These are phyloP conservation scores for Lepidium campestre DNA, from an alignment of 441 rosid species.

Conservation along the genomic window DNA sequence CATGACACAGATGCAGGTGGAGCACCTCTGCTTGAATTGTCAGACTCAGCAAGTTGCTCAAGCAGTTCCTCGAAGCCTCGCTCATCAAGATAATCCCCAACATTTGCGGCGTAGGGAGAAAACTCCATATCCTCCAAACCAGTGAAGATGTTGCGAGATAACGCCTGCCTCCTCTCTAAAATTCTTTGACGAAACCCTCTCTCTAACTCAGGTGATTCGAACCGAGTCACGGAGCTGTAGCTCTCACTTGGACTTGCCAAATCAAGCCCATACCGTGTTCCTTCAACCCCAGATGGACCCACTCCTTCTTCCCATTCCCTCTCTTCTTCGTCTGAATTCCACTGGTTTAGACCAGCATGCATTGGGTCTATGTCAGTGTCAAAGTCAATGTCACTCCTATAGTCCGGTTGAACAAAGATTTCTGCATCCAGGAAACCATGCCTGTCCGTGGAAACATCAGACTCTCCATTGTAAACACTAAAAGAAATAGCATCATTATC, in stretches of 20 bases:
- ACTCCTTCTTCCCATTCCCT: constrained; percentile 55
- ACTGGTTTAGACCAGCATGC: constrained; percentile 73
- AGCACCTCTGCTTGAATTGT: constrained; percentile 78
- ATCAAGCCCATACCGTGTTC: constrained; percentile 27
- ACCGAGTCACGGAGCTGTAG: constrained; percentile 32
- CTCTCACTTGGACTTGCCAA: constrained; percentile 45
- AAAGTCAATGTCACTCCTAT: constrained; percentile 52
- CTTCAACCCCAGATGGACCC: constrained; percentile 26
- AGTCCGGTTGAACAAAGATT: constrained; percentile 39
- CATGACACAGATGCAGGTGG: constrained; percentile 75
- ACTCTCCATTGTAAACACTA: constrained; percentile 68
- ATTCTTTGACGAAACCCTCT: constrained; percentile 34
- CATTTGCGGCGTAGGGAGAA: constrained; percentile 37
- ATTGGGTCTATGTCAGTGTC: constrained; percentile 94
- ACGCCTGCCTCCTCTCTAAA: constrained; percentile 37
- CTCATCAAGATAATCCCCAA: constrained; percentile 56
- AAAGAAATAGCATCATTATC: constrained; percentile 73
- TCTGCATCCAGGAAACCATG: constrained; percentile 48
- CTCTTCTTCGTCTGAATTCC: constrained; percentile 68
- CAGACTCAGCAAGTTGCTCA: constrained; percentile 69
- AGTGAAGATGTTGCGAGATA: constrained; percentile 32
- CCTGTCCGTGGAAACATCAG: constrained; percentile 74
- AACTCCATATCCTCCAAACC: constrained; percentile 39
- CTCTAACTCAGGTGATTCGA: constrained; percentile 42
- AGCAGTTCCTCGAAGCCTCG: constrained; percentile 74